These are phyloP conservation scores for Irpex lacteus DNA, from an alignment of 1,284 basidiomycete species.

Conservation along the genomic window DNA sequence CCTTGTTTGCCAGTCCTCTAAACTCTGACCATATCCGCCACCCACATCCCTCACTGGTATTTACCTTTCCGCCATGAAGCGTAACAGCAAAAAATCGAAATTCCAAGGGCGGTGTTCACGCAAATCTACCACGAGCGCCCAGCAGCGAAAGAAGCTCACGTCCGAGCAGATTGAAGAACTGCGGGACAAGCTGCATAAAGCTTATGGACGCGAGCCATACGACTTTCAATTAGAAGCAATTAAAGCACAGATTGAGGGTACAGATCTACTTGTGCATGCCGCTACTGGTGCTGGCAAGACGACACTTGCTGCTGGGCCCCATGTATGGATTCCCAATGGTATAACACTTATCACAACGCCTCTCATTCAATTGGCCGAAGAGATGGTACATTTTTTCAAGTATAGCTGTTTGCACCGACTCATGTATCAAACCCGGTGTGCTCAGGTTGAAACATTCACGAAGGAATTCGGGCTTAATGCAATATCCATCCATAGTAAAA, in stretches of 20 bases:
- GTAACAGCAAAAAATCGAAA: background rate
- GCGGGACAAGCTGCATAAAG: background rate
- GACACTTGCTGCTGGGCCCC: constrained; percentile 30
- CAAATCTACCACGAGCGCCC: background rate
- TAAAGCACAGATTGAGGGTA: constrained; percentile 22
- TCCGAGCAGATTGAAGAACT: background rate
- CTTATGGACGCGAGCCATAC: background rate
- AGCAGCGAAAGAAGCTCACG: background rate
- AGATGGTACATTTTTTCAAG: constrained; percentile 29
- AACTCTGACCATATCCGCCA: too few relatives aligned
- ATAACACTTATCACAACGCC: constrained; percentile 35
- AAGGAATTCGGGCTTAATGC: constrained; percentile 28
- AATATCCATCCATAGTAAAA: constrained; percentile 32
- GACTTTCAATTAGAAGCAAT: constrained; percentile 16
- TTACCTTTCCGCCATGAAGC: background rate
- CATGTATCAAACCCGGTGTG: too few relatives aligned
- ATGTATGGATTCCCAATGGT: constrained; percentile 22
- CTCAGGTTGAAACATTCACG: constrained; percentile 26
- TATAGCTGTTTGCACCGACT: too few relatives aligned
- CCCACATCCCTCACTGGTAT: too few relatives aligned
- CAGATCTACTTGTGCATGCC: constrained; percentile 32
- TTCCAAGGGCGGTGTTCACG: background rate
- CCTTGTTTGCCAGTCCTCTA: too few relatives aligned
- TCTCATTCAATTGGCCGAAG: constrained; percentile 35
- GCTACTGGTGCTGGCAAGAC: constrained; percentile 35